phyloP scores from a whole-genome alignment of 495 filamentous ascomycete species.

The Lepidopterella palustris region DNA sequence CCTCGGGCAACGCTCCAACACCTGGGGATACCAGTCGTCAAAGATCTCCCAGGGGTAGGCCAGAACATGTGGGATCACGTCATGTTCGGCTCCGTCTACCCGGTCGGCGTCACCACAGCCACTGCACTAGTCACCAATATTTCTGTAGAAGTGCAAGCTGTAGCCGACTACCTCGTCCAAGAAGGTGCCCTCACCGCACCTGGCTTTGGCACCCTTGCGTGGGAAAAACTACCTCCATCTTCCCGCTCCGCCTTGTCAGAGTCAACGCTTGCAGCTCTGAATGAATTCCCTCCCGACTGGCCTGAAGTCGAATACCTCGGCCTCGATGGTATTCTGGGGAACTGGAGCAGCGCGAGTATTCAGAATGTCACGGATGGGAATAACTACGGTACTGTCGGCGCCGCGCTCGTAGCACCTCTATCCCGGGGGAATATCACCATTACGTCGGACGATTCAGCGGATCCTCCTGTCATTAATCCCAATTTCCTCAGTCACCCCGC shows the following conservation, averaged over 20 bases:
- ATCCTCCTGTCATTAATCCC: conserved; percentile 49
- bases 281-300: conserved; percentile 47
- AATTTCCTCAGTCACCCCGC: conserved; percentile 48
- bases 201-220: conserved; percentile 2
- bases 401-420: conserved; percentile 42
- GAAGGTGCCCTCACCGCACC: conserved; percentile 1
- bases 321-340: conserved; percentile 27
- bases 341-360: conserved; percentile 1
- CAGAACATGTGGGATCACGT: conserved; percentile 33
- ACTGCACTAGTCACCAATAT: too few relatives aligned
- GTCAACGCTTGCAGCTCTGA: conserved; percentile 30
- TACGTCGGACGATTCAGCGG: conserved; percentile 34
- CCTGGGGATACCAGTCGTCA: conserved; percentile 46
- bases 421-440: conserved; percentile 53
- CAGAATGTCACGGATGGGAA: conserved; percentile 36
- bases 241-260: neutral
- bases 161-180: neutral
- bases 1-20: conserved; percentile 41
- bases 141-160: neutral
- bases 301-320: conserved; percentile 48
- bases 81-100: conserved; percentile 10
- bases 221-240: conserved; percentile 12
- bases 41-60: conserved; percentile 53
- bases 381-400: conserved; percentile 42
- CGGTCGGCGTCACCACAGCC: too few relatives aligned